Conservation (phyloP, 140 eudicot species). For the Flaveria floridana region DNA sequence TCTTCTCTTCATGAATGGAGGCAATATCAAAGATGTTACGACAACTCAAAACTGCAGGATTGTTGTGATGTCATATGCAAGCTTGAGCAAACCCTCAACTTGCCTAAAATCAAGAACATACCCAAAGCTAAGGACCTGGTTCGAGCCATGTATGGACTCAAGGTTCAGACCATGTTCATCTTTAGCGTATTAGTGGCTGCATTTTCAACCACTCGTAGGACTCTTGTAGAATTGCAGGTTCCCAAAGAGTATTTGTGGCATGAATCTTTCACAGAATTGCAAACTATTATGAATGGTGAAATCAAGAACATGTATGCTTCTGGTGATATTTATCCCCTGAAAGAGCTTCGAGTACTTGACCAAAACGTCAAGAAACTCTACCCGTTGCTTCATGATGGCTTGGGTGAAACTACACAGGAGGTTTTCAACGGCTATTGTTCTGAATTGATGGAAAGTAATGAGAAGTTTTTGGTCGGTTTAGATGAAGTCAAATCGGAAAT, state of each 20-base stretch:
- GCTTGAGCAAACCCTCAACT: conserved; percentile 59
- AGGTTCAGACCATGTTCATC: conserved; percentile 64
- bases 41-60: conserved; percentile 59
- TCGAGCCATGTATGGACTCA: conserved; percentile 91
- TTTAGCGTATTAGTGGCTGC: conserved; percentile 72
- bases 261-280: conserved; percentile 60
- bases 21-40: conserved; percentile 49
- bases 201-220: conserved; percentile 62
- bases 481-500: conserved; percentile 71
- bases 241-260: conserved; percentile 64
- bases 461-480: conserved; percentile 58
- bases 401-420: conserved; percentile 41
- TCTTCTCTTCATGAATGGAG: conserved; percentile 85
- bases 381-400: conserved; percentile 59
- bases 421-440: conserved; percentile 32
- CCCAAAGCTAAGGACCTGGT: conserved; percentile 80
- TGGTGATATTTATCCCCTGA: conserved; percentile 47
- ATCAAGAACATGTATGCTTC: conserved; percentile 47
- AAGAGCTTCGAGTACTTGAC: conserved; percentile 69
- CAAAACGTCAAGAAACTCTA: conserved; percentile 49
- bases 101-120: conserved; percentile 81
- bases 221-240: conserved; percentile 60
- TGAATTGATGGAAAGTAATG: conserved; percentile 42
- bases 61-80: conserved; percentile 50
- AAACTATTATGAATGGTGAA: conserved; percentile 51